Evolutionary conservation across 306 rosid species (phyloP), one percentile per base, ranked within the genome.

Genomic region (Dalbergia oliveri): DNA sequence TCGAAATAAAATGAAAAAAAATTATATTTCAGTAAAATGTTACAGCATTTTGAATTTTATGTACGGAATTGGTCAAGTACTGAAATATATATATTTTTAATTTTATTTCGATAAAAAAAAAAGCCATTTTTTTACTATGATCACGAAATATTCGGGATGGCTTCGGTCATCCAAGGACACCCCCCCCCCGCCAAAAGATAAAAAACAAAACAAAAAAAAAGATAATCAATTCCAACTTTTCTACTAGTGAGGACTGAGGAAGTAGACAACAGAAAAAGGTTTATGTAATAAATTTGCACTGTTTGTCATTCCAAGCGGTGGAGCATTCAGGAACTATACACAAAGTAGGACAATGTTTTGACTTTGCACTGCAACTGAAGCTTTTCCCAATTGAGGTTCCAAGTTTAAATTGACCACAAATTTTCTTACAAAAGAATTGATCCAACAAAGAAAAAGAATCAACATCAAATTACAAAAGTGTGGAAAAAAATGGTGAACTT

Each of bases 371-470:
- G 50, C 68, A 82, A 82, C 82, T 82, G 76, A 26, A 69, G 13
- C 57, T 19, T 35, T 66, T 73, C 69, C 47, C 69, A 68, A 76
- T 69, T 69, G 61, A 80, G 63, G 49, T 54, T 54, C 67, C 26
- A 81, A 73, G 44, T 77, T 84, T 78, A 66, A 82, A 72, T 79
- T 26, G 31, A 49, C 81, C 79, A 76, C 84, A 81, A 65, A 33
- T 74, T 72, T 83, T 84, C 97, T 73, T 90, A 90, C 92, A 90
- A 91, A 91, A 89, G 90, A 89, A 91, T 88, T 67, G 82, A 86
- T 84, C 84, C 86, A 83, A 72, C 86, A 78, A 77, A 71, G 79
- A 75, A 85, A 26, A 81, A 77, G 83, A 88, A 79, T 71, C 21
- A 56, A 72, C 75, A 82, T 26, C 31, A 68, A 35, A 39, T 64